Evolutionary conservation across 2,329 filamentous ascomycete genomes (phyloP).

Genomic region (Tolypocladium nubicola): DNA sequence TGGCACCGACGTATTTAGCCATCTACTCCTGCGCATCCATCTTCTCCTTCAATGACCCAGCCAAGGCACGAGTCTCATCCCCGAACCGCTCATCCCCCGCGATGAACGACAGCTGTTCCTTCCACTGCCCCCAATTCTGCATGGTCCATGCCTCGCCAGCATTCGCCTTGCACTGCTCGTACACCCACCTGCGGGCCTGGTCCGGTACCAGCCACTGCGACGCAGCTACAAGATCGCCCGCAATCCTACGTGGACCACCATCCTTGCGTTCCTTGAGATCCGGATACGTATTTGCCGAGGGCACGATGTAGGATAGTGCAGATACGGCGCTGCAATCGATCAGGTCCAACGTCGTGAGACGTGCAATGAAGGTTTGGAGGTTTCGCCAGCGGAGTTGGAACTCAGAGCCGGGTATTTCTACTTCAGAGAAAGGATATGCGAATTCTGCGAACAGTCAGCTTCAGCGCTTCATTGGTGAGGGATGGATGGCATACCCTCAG

Average conservation of each 20-base stretch:
- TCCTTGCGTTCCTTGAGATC: conserved; percentile 2
- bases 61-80: conserved; percentile 1
- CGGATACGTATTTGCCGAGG: conserved; percentile 2
- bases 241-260: conserved; percentile 4
- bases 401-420: conserved; percentile 3
- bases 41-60: neutral
- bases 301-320: conserved; percentile 4
- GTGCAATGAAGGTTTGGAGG: conserved; percentile 5
- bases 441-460: conserved; percentile 1
- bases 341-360: conserved; percentile 2
- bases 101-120: conserved; percentile 3
- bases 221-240: conserved; percentile 4
- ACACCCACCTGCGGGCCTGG: conserved; percentile 1
- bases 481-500: neutral
- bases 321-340: conserved; percentile 5
- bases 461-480: neutral
- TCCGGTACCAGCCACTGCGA: conserved; percentile 5
- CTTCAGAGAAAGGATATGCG: conserved; percentile 7
- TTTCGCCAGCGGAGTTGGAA: conserved; percentile 6
- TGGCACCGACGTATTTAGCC: neutral
- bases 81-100: conserved; percentile 3
- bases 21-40: conserved; percentile 11
- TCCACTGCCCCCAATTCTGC: conserved; percentile 5
- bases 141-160: neutral
- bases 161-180: neutral